Base-by-base conservation (phyloP, 169 alveolate genomes). In the Babesia sp. region DNA sequence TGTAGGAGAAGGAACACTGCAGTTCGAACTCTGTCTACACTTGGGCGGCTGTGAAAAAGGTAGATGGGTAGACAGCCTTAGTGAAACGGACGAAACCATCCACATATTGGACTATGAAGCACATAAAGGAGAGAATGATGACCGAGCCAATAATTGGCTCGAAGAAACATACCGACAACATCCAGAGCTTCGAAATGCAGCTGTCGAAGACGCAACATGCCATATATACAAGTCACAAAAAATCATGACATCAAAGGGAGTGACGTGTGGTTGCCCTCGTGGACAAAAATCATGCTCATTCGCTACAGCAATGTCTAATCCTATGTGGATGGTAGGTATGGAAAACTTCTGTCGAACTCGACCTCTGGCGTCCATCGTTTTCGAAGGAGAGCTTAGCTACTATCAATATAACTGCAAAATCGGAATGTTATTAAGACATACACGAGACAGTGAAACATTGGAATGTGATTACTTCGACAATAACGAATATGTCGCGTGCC, bases 321-420 rank as follows among this genome's bases (percentile, higher is more conserved):
- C 56, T 12, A n/a, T 42, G 54, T 48, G 66, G 74, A 71, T 55
- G 50, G 24, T 16, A 20, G 61, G 67, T 20, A 54, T 79, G 71
- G 41, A 60, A 22, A 42, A 79, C 50, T 57, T 79, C 56, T 79
- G 87, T 41, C 41, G 60, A 18, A 8, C 41, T 2, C 39, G 64
- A 39, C 73, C 77, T 1, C 41, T 45, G 59, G 81, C 75, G 20
- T 71, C 56, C 59, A 50, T 79, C 14, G 70, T 46, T 0, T 79
- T 79, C 63, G 84, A 79, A 12, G 79, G 68, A 16, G 58, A 58
- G 12, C 24, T 39, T 22, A 64, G 71, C 14, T 28, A 66, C n/a
- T 79, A 79, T 42, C n/a, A n/a, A 12, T 79, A 69, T 71, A 36
- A 70, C 67, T 79, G 87, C 71, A 79, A 71, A 57, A 44, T 79